A percentile compares a stretch with the other conserved stretches of the same genome.
Conservation (phyloP, 1,139 yeast genomes). For the Pichia sp. region DNA sequence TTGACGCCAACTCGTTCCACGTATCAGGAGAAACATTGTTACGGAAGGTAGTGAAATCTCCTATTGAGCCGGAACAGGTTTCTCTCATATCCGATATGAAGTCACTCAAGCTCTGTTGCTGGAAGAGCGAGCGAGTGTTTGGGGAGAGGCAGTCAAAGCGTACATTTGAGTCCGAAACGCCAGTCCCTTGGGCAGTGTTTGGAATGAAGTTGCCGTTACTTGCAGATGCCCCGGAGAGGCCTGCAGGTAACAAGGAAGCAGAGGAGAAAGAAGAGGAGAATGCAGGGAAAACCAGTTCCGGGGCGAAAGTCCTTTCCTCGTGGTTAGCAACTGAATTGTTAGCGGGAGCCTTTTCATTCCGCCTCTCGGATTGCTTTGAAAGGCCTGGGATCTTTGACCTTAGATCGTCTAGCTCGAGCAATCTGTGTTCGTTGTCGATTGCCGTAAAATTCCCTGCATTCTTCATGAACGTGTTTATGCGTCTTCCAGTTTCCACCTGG, state of each 20-base stretch:
- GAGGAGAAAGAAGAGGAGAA: not conserved
- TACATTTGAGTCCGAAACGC: no score
- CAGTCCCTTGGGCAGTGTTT: no score
- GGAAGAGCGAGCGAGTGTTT: not conserved
- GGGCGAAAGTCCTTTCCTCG: not conserved
- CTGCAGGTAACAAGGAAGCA: no score
- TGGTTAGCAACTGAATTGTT: not conserved
- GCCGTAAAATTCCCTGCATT: constrained; percentile 43
- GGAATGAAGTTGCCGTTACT: not conserved
- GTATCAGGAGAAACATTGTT: constrained; percentile 16
- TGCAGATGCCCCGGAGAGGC: not conserved
- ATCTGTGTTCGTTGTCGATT: constrained; percentile 31
- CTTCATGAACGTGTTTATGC: constrained; percentile 38
- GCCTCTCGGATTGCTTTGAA: not conserved
- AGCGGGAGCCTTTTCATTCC: not conserved
- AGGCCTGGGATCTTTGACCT: constrained; percentile 8
- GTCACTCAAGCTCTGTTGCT: not conserved
- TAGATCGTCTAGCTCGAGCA: constrained; percentile 28
- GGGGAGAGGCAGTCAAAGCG: not conserved
- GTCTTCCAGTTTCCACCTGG: constrained; percentile 37
- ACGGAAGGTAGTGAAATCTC: constrained; percentile 11
- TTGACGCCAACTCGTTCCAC: constrained; percentile 11
- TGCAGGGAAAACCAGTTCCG: not conserved
- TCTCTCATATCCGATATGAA: not conserved
- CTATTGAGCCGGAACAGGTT: not conserved